A percentile compares a stretch with the other conserved stretches of the same genome.
These are phyloP conservation scores for Aspergillus uvarum DNA, from an alignment of 2,329 filamentous ascomycete species.

Conservation along the genomic window DNA sequence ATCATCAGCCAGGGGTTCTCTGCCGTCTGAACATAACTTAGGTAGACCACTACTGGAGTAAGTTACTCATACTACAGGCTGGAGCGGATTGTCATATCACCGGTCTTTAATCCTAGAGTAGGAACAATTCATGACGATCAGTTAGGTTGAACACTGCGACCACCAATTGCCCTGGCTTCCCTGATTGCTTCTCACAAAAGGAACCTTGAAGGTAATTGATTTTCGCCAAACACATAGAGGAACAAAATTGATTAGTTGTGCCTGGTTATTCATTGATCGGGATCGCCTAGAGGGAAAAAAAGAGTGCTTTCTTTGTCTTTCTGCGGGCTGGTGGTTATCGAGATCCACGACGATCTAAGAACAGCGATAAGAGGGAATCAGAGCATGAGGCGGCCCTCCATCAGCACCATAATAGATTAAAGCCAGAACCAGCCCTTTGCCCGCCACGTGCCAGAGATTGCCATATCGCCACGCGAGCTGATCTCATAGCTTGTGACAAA, in stretches of 20 bases:
- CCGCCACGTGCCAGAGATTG: conserved; percentile 13
- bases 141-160: background rate
- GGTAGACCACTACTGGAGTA: no score
- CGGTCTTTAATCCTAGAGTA: background rate
- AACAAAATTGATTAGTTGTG: no score
- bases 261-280: no score
- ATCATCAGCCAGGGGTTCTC: background rate
- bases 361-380: background rate
- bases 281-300: background rate
- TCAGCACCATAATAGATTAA: background rate
- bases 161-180: no score
- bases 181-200: no score
- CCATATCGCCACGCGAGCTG: conserved; percentile 11
- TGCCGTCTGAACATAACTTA: background rate
- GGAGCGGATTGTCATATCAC: background rate
- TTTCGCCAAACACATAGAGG: no score
- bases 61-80: no score
- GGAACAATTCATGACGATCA: no score
- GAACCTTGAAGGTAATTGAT: no score
- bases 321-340: background rate
- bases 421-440: background rate
- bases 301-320: background rate
- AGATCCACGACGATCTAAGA: background rate
- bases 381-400: background rate
- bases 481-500: background rate